phyloP scores from a whole-genome alignment of 139 green algal species.

The Coelastrella sp. region DNA sequence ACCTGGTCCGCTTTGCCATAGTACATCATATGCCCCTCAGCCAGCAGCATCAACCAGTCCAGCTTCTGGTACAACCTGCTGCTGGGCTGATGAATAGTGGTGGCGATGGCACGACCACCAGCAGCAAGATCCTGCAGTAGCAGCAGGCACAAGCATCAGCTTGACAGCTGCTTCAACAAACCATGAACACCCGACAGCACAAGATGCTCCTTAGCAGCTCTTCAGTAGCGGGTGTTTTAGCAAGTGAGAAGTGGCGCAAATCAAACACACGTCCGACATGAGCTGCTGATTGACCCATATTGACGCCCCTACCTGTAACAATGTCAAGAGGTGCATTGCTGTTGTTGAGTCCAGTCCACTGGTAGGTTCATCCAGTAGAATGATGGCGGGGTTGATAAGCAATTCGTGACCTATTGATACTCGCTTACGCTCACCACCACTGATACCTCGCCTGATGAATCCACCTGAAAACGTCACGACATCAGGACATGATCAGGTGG shows the following conservation, averaged over 20 bases:
- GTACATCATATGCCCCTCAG: slow-evolving; percentile 86
- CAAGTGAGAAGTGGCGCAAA: background rate
- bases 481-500: too few species aligned
- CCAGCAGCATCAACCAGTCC: slow-evolving; percentile 75
- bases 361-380: slow-evolving; percentile 85
- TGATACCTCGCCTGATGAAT: slow-evolving; percentile 86
- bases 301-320: slow-evolving; percentile 65
- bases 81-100: slow-evolving; percentile 96
- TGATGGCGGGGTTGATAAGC: slow-evolving; percentile 91
- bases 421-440: slow-evolving; percentile 96
- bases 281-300: background rate
- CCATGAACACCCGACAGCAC: too few species aligned
- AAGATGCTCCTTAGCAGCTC: too few species aligned
- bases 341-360: slow-evolving; percentile 92
- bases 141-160: too few species aligned
- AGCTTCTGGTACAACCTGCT: slow-evolving; percentile 86
- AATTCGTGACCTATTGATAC: slow-evolving; percentile 89
- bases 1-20: slow-evolving; percentile 73
- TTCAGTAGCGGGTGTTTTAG: too few species aligned
- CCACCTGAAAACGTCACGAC: too few species aligned
- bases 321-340: slow-evolving; percentile 81
- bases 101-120: slow-evolving; percentile 79
- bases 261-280: background rate
- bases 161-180: too few species aligned
- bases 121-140: slow-evolving; percentile 68